Evolutionary conservation across 495 filamentous ascomycete species (phyloP).

Genomic region (Schizothecium vesticola): DNA sequence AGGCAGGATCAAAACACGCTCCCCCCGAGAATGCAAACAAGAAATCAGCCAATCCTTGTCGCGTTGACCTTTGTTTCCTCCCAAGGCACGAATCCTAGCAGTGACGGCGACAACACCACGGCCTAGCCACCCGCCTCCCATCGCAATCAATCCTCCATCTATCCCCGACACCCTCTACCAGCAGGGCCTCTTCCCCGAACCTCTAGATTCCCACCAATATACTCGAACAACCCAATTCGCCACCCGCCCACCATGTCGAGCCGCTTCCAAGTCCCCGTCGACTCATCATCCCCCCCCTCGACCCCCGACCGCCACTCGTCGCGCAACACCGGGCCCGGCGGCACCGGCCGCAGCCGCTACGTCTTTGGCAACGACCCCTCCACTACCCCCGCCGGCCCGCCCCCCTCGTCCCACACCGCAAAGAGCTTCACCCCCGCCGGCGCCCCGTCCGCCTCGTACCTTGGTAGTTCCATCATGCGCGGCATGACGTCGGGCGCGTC

Average conservation of each 20-base stretch:
- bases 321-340: not conserved
- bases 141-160: not conserved
- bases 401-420: constrained; percentile 46
- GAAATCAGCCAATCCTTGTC: not conserved
- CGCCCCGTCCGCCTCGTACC: constrained; percentile 56
- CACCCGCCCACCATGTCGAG: constrained; percentile 28
- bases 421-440: constrained; percentile 72
- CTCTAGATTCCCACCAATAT: not conserved
- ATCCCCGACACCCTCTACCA: not conserved
- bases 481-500: constrained; percentile 15
- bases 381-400: constrained; percentile 71
- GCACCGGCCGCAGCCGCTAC: constrained; percentile 6
- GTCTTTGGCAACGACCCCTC: constrained; percentile 49
- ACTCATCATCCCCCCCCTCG: constrained; percentile 30
- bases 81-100: not conserved
- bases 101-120: not conserved
- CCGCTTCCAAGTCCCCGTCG: constrained; percentile 26
- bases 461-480: constrained; percentile 61
- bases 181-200: not conserved
- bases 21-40: not conserved
- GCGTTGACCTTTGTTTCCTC: not conserved
- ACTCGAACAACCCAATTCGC: not conserved
- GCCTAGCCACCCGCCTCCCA: not conserved
- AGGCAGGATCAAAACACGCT: not conserved
- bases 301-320: constrained; percentile 31